Conservation (phyloP, 2,329 filamentous ascomycete genomes). For the Pyricularia pennisetigena region DNA sequence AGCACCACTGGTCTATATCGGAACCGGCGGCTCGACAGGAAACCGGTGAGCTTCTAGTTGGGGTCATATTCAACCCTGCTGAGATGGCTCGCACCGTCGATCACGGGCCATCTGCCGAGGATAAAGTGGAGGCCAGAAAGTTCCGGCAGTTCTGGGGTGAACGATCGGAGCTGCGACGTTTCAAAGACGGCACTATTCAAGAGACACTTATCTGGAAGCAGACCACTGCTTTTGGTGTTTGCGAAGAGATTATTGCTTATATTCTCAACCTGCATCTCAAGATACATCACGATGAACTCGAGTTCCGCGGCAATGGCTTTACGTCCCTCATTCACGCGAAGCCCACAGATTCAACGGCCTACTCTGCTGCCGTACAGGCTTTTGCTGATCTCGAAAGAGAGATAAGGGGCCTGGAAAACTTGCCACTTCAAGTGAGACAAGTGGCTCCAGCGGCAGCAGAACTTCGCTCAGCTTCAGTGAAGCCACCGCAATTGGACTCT, state of each 20-base stretch:
- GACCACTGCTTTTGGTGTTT: slow-evolving; percentile 50
- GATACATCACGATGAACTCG: slow-evolving; percentile 41
- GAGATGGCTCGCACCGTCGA: slow-evolving; percentile 72
- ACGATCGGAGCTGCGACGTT: slow-evolving; percentile 83
- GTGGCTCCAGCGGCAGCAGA: slow-evolving; percentile 63
- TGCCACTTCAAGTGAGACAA: slow-evolving; percentile 80
- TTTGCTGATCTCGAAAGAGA: slow-evolving; percentile 69
- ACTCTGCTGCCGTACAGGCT: slow-evolving; percentile 58
- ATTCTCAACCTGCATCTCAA: slow-evolving; percentile 51
- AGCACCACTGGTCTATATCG: slow-evolving; percentile 36
- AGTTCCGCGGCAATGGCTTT: slow-evolving; percentile 37
- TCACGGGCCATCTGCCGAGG: slow-evolving; percentile 76
- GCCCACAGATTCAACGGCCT: slow-evolving; percentile 43
- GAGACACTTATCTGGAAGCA: slow-evolving; percentile 84
- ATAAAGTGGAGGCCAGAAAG: slow-evolving; percentile 68
- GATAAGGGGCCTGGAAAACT: slow-evolving; percentile 65
- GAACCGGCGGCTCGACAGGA: slow-evolving; percentile 18
- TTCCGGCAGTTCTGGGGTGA: slow-evolving; percentile 95
- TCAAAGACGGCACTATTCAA: slow-evolving; percentile 88
- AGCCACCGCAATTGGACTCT: slow-evolving; percentile 36
- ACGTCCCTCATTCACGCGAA: slow-evolving; percentile 36
- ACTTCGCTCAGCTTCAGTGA: slow-evolving; percentile 63
- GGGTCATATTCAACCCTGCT: slow-evolving; percentile 61
- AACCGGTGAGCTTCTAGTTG: slow-evolving; percentile 39
- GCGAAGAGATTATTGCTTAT: slow-evolving; percentile 70